Evolutionary conservation across 2,329 filamentous ascomycete genomes (phyloP).

Genomic region (Sphaerostilbella broomeana): DNA sequence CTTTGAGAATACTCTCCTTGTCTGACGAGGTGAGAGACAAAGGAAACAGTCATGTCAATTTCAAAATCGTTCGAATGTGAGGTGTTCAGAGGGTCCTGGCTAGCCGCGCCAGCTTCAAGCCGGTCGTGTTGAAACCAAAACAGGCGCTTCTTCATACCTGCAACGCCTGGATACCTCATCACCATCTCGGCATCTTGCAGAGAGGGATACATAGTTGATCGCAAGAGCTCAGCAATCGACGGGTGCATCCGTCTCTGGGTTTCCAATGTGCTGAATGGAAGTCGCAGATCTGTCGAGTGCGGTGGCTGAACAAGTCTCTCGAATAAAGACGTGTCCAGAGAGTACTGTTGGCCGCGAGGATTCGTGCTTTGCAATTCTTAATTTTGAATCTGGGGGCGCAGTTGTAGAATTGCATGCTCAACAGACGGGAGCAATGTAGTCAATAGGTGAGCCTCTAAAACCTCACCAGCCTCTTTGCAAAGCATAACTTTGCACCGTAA

Average conservation of each 20-base stretch:
- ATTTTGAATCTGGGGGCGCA: slow-evolving; percentile 52
- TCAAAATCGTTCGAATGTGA: slow-evolving; percentile 55
- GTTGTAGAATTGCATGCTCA: slow-evolving; percentile 53
- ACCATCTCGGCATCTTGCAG: slow-evolving; percentile 44
- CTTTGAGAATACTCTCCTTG: slow-evolving; percentile 54
- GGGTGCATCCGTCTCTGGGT: slow-evolving; percentile 62
- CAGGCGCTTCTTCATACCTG: slow-evolving; percentile 45
- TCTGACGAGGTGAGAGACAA: slow-evolving; percentile 58
- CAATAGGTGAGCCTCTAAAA: slow-evolving; percentile 57
- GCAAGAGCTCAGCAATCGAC: slow-evolving; percentile 51
- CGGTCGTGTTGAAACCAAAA: slow-evolving; percentile 58
- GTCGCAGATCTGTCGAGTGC: slow-evolving; percentile 17
- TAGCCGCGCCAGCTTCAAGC: slow-evolving; percentile 32
- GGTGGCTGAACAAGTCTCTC: slow-evolving; percentile 46
- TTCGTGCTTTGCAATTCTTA: slow-evolving; percentile 48
- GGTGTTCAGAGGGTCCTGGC: slow-evolving; percentile 30
- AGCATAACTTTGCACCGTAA: slow-evolving; percentile 51
- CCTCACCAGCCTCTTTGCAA: slow-evolving; percentile 63
- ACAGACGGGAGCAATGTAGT: slow-evolving; percentile 52
- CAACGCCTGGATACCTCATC: slow-evolving; percentile 37
- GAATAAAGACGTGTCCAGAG: slow-evolving; percentile 55
- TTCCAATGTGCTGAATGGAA: slow-evolving; percentile 37
- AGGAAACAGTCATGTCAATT: slow-evolving; percentile 52
- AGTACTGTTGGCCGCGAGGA: slow-evolving; percentile 39
- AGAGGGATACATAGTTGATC: slow-evolving; percentile 49